Percentiles rank a stretch among this genome's conserved stretches.
These are phyloP conservation scores for Sedum album DNA, from an alignment of 164 flowering plant genomes.

Conservation along the genomic window DNA sequence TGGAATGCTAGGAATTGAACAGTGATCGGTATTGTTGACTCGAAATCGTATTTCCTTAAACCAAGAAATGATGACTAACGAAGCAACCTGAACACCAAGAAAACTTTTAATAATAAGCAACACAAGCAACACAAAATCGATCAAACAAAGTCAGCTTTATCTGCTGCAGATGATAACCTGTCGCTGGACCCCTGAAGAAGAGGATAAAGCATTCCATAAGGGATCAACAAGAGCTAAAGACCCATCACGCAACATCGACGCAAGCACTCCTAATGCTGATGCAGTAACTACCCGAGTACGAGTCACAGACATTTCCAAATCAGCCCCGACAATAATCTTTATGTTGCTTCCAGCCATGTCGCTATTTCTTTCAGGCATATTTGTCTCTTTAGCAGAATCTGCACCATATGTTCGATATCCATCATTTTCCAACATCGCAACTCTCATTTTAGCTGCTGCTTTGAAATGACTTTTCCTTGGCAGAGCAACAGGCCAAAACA, in stretches of 20 bases:
- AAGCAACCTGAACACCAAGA: conserved; percentile 51
- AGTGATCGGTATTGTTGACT: conserved; percentile 17
- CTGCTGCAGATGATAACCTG: conserved; percentile 53
- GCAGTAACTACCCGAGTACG: conserved; percentile 79
- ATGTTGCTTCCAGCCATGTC: conserved; percentile 35
- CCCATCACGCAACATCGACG: conserved; percentile 58
- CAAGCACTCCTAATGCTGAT: conserved; percentile 73
- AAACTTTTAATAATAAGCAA: neutral
- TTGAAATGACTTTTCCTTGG: conserved; percentile 84
- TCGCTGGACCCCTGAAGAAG: conserved; percentile 90
- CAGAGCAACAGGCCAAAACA: conserved; percentile 89
- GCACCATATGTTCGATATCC: conserved; percentile 19
- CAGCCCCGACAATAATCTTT: conserved; percentile 88
- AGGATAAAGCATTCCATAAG: conserved; percentile 59
- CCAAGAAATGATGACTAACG: conserved; percentile 88
- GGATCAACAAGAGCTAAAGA: conserved; percentile 55
- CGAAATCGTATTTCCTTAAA: conserved; percentile 59
- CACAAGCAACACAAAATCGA: too few species aligned
- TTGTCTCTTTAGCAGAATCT: conserved; percentile 28
- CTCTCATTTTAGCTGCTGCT: conserved; percentile 98
- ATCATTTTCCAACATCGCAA: conserved; percentile 60
- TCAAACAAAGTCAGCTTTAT: neutral
- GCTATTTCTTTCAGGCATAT: conserved; percentile 43
- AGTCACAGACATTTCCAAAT: conserved; percentile 80
- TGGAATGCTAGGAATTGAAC: conserved; percentile 22